Evolutionary conservation across 352 stramenopile species (phyloP).

Genomic region (Salisapilia sapeloensis): DNA sequence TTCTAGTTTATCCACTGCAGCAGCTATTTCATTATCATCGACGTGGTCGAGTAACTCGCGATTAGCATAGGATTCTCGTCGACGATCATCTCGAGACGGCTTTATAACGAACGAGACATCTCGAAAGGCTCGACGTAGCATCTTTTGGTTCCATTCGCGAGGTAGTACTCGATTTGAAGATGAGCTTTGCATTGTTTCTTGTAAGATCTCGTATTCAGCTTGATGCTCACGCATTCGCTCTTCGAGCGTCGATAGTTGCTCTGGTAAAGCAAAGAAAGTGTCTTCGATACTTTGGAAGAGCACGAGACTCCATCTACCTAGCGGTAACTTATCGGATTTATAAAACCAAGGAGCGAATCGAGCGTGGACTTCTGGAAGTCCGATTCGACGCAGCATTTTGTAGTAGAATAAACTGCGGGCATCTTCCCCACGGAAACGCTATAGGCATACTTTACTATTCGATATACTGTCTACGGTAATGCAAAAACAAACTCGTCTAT

Average conservation of each 20-base stretch:
- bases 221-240: slow-evolving; percentile 37
- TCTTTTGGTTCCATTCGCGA: slow-evolving; percentile 28
- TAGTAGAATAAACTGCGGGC: slow-evolving; percentile 59
- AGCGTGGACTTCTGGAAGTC: slow-evolving; percentile 48
- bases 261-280: slow-evolving; percentile 31
- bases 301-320: slow-evolving; percentile 50
- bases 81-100: slow-evolving; percentile 13
- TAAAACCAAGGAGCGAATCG: slow-evolving; percentile 65
- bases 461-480: too few relatives aligned
- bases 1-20: slow-evolving; percentile 21
- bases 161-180: slow-evolving; percentile 6
- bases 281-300: slow-evolving; percentile 48
- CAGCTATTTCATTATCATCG: slow-evolving; percentile 16
- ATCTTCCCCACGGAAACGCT: slow-evolving; percentile 52
- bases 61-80: slow-evolving; percentile 5
- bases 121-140: slow-evolving; percentile 46
- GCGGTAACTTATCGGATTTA: slow-evolving; percentile 48
- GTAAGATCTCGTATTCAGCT: slow-evolving; percentile 17
- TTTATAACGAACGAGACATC: slow-evolving; percentile 63
- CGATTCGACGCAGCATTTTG: slow-evolving; percentile 51
- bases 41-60: slow-evolving; percentile 6
- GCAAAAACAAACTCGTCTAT: slow-evolving; percentile 23
- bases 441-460: too few relatives aligned
- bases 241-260: slow-evolving; percentile 44
- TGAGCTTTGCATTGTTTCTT: slow-evolving; percentile 5